Evolutionary conservation across 1,284 basidiomycete species (phyloP).

Genomic region (Lentinula novae-zelandiae): DNA sequence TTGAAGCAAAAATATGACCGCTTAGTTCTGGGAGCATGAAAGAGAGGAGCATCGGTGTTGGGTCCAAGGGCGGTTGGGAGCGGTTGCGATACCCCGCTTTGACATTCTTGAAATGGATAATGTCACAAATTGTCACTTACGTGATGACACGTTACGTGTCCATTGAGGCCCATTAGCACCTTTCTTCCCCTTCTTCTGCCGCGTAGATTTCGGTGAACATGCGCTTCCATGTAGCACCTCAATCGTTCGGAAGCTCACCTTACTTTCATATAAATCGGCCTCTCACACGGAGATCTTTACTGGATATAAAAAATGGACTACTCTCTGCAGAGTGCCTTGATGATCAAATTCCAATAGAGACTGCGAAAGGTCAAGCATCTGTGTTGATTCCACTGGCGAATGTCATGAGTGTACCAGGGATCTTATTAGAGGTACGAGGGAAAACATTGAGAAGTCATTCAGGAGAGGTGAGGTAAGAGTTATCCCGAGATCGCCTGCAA

Average conservation of each 20-base stretch:
- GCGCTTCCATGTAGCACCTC: conserved; percentile 2
- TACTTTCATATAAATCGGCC: conserved; percentile 9
- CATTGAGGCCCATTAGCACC: neutral
- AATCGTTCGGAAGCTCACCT: neutral
- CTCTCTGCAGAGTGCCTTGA: neutral
- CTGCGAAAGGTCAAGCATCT: conserved; percentile 45
- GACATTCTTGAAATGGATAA: neutral
- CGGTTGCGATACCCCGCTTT: neutral
- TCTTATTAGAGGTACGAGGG: conserved; percentile 71
- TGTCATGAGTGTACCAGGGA: conserved; percentile 57
- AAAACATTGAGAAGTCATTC: conserved; percentile 63
- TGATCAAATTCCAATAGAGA: neutral
- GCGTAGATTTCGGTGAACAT: neutral
- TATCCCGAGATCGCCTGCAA: neutral
- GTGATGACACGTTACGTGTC: neutral
- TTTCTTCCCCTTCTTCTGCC: neutral
- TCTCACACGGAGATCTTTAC: conserved; percentile 8
- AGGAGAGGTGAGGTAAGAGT: conserved; percentile 73
- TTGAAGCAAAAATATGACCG: neutral
- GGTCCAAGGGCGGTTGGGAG: neutral
- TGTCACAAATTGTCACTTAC: neutral
- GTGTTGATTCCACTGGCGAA: conserved; percentile 77
- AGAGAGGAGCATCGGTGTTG: no score
- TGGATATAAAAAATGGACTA: conserved; percentile 5
- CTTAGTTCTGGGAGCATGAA: no score